Evolutionary conservation across 2,329 filamentous ascomycete species (phyloP).

Genomic region (Paecilomyces niveus): DNA sequence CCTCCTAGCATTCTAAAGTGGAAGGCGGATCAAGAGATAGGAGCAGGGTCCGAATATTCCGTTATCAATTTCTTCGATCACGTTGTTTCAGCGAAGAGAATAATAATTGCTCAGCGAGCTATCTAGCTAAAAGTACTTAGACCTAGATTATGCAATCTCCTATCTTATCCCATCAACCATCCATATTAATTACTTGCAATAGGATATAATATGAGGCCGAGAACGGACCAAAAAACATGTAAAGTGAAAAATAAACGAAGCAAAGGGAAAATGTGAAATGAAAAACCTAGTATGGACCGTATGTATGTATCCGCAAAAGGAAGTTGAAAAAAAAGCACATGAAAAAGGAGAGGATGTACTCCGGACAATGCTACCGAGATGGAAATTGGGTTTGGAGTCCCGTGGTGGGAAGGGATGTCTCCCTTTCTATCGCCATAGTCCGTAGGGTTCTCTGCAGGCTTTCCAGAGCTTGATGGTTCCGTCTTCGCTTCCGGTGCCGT

Average conservation of each 20-base stretch:
- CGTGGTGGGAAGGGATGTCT: background rate
- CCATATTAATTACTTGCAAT: background rate
- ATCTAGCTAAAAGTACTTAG: background rate
- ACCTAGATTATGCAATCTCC: background rate
- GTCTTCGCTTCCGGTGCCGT: slow-evolving; percentile 93
- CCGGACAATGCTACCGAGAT: background rate
- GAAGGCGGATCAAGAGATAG: background rate
- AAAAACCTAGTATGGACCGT: background rate
- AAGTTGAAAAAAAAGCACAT: background rate
- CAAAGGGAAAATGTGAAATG: background rate
- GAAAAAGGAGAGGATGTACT: background rate
- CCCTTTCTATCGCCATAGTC: slow-evolving; percentile 50
- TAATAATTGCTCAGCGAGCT: background rate
- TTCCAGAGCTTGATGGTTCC: slow-evolving; percentile 93
- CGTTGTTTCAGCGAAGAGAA: background rate
- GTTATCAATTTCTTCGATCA: background rate
- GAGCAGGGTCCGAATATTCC: too few relatives aligned
- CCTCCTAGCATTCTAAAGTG: background rate
- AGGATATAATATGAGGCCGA: background rate
- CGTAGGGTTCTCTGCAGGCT: slow-evolving; percentile 57
- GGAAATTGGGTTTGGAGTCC: background rate
- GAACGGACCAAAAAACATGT: background rate
- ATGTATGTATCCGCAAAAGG: too few relatives aligned
- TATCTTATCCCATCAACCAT: background rate
- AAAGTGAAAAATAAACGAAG: background rate